These are phyloP conservation scores for Phlegmacium glaucopus DNA, from an alignment of 768 basidiomycete species.

Conservation along the genomic window DNA sequence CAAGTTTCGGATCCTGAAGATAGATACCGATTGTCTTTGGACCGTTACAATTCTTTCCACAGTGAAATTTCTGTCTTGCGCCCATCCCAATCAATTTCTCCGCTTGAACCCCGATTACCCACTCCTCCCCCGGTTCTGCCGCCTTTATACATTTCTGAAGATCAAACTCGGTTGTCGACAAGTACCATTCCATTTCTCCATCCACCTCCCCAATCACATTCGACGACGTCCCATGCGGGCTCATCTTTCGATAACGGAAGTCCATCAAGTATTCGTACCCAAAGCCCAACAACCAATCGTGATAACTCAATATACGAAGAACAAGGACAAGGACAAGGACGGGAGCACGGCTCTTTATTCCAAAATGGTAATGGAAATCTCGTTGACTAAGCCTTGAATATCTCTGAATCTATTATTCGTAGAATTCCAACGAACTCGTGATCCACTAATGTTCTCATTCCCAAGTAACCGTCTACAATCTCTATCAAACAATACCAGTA, in stretches of 20 bases:
- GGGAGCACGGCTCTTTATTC: neutral
- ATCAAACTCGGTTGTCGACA: conserved; percentile 10
- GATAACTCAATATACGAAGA: neutral
- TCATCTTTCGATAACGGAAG: conserved; percentile 5
- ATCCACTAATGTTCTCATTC: neutral
- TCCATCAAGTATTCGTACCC: conserved; percentile 1
- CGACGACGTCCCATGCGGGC: conserved; percentile 18
- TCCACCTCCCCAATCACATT: conserved; percentile 12
- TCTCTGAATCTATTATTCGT: too few species aligned
- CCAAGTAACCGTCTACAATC: neutral
- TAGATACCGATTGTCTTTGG: conserved; percentile 40
- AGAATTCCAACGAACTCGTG: too few species aligned
- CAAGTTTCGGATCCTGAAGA: conserved; percentile 26
- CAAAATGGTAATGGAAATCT: conserved; percentile 1
- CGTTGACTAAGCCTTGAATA: too few species aligned
- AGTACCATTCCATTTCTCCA: conserved; percentile 20
- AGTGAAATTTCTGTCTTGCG: conserved; percentile 48
- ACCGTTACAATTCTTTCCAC: conserved; percentile 54
- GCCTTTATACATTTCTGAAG: conserved; percentile 28
- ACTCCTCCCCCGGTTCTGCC: conserved; percentile 34
- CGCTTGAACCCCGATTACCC: conserved; percentile 16
- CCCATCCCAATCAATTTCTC: conserved; percentile 14
- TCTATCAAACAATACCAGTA: neutral
- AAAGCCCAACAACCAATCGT: neutral
- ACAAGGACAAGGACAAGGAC: neutral